Evolutionary conservation across 768 basidiomycete genomes (phyloP).

Genomic region (Clavaria fumosa): DNA sequence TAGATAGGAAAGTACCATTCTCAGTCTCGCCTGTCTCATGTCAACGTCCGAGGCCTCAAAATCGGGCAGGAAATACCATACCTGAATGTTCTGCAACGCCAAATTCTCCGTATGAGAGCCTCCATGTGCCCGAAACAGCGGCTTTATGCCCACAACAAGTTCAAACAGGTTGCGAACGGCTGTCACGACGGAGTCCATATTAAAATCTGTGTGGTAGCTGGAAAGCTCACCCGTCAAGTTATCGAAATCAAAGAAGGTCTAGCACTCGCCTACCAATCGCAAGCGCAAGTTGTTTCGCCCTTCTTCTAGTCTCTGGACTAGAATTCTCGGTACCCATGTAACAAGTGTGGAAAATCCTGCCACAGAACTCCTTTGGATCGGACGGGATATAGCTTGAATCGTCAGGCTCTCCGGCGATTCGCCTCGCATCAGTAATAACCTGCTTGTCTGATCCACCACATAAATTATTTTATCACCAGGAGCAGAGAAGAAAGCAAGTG

Average conservation of each 20-base stretch:
- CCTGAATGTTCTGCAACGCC: conserved; percentile 95
- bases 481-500: not conserved
- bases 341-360: conserved; percentile 88
- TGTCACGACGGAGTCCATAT: conserved; percentile 88
- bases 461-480: not conserved
- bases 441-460: conserved; percentile 40
- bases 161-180: conserved; percentile 72
- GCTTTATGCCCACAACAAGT: conserved; percentile 50
- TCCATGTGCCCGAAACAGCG: conserved; percentile 73
- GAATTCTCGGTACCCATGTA: conserved; percentile 99
- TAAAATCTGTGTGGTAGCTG: conserved; percentile 88
- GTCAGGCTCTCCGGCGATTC: conserved; percentile 74
- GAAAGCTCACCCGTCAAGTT: not conserved
- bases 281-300: conserved; percentile 76
- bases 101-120: conserved; percentile 82
- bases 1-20: conserved; percentile 91
- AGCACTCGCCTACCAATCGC: conserved; percentile 72
- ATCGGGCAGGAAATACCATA: conserved; percentile 13
- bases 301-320: conserved; percentile 63
- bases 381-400: conserved; percentile 72
- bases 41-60: not conserved
- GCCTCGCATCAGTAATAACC: conserved; percentile 80
- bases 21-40: conserved; percentile 52
- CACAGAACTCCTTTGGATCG: conserved; percentile 77
- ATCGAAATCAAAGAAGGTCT: not conserved